phyloP scores from a whole-genome alignment of 495 filamentous ascomycete species.

The Talaromyces nanjingensis region DNA sequence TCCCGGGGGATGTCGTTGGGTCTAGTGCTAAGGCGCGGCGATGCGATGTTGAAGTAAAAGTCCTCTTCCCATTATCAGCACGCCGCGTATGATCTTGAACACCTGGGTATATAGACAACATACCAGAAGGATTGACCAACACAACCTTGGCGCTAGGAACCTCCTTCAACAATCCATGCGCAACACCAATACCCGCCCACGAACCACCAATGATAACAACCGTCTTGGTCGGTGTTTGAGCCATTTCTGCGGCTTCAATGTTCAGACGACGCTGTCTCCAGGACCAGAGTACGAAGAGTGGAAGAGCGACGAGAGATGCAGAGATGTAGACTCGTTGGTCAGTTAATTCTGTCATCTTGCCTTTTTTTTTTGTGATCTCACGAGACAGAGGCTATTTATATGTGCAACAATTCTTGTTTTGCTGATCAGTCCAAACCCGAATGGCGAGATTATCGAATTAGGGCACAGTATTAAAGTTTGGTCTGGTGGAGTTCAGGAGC shows the following conservation, averaged over 20 bases:
- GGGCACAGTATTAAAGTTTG: not conserved
- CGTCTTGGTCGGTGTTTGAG: constrained; percentile 22
- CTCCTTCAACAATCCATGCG: constrained; percentile 52
- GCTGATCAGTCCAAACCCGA: not conserved
- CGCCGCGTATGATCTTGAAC: too few relatives aligned
- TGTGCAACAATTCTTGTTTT: not conserved
- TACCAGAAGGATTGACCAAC: constrained; percentile 47
- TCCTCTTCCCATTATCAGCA: constrained; percentile 16
- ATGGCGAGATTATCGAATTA: not conserved
- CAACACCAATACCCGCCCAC: constrained; percentile 48
- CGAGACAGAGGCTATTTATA: not conserved
- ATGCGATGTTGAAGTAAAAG: constrained; percentile 48
- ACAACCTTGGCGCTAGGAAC: constrained; percentile 42
- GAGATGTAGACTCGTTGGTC: not conserved
- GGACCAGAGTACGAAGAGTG: not conserved
- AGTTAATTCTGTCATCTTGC: not conserved
- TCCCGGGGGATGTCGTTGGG: constrained; percentile 31
- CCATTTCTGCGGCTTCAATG: constrained; percentile 7
- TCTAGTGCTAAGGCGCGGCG: constrained; percentile 39
- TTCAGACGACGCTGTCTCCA: not conserved
- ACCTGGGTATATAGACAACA: not conserved
- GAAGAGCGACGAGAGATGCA: not conserved
- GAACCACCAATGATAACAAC: constrained; percentile 62
- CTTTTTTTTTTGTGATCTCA: not conserved
- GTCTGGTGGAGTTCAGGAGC: not conserved